Evolutionary conservation across 179 eudicot species (phyloP).

Genomic region (Sideroxylon spinosum): DNA sequence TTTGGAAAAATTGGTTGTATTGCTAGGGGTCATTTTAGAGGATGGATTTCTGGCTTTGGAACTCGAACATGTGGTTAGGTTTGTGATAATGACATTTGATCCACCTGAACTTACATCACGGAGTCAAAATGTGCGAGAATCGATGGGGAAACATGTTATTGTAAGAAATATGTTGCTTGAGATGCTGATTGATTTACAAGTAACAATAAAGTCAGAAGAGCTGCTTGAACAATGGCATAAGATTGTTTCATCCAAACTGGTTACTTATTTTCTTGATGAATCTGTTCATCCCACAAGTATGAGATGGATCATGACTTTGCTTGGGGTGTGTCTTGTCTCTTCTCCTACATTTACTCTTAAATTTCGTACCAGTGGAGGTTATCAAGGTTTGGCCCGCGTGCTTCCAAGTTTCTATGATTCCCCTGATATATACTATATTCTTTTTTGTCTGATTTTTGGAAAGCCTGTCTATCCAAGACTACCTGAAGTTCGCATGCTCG

Average conservation of each 20-base stretch:
- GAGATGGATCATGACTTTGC: conserved; percentile 99
- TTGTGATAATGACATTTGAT: conserved; percentile 96
- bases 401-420: conserved; percentile 95
- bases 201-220: conserved; percentile 80
- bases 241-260: conserved; percentile 81
- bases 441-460: conserved; percentile 94
- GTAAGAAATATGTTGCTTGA: conserved; percentile 98
- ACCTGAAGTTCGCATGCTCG: conserved; percentile 98
- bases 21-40: conserved; percentile 87
- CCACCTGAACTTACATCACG: conserved; percentile 71
- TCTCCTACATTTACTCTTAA: conserved; percentile 89
- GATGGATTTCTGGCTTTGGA: conserved; percentile 92
- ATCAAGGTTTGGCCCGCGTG: conserved; percentile 84
- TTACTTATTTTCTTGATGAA: conserved; percentile 91
- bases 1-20: conserved; percentile 83
- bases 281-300: conserved; percentile 99
- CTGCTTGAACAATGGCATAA: conserved; percentile 98
- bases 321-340: conserved; percentile 93
- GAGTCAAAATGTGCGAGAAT: conserved; percentile 57
- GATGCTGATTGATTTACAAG: conserved; percentile 94
- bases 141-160: conserved; percentile 98
- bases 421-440: conserved; percentile 94
- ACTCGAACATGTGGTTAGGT: conserved; percentile 87
- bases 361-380: conserved; percentile 88
- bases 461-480: conserved; percentile 96